Evolutionary conservation across 2,329 filamentous ascomycete species (phyloP).

Genomic region (Colletotrichum cereale): DNA sequence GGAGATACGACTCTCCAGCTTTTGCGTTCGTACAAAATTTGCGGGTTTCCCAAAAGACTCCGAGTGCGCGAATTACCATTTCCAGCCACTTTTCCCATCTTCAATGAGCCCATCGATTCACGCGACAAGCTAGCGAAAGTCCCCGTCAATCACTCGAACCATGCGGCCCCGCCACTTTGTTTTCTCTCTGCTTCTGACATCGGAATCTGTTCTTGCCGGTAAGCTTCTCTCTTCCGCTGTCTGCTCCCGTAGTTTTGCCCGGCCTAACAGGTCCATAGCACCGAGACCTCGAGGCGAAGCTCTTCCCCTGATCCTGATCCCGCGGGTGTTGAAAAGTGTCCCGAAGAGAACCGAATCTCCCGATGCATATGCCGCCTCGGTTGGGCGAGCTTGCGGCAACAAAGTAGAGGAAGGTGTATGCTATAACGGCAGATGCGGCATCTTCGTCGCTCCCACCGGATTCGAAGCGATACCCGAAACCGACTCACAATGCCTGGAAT

Average conservation of each 20-base stretch:
- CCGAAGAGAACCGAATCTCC: not conserved
- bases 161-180: not conserved
- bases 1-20: not conserved
- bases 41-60: not conserved
- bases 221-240: not conserved
- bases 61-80: not conserved
- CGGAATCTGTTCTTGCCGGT: not conserved
- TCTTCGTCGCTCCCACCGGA: slow-evolving; percentile 26
- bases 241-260: not conserved
- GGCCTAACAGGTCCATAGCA: not conserved
- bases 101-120: too few relatives aligned
- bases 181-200: not conserved
- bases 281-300: slow-evolving; percentile 21
- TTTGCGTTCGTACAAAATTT: not conserved
- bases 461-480: slow-evolving; percentile 16
- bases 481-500: slow-evolving; percentile 19
- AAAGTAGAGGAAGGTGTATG: slow-evolving; percentile 15
- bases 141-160: not conserved
- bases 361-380: not conserved
- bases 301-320: slow-evolving; percentile 8
- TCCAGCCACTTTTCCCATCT: not conserved
- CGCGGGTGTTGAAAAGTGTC: slow-evolving; percentile 1
- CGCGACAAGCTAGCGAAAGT: too few relatives aligned
- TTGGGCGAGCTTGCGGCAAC: slow-evolving; percentile 6
- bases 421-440: slow-evolving; percentile 33